A percentile compares a stretch with the other conserved stretches of the same genome.
phyloP scores from a whole-genome alignment of 192 early-diverging fungal genomes.

The Mortierella antarctica region DNA sequence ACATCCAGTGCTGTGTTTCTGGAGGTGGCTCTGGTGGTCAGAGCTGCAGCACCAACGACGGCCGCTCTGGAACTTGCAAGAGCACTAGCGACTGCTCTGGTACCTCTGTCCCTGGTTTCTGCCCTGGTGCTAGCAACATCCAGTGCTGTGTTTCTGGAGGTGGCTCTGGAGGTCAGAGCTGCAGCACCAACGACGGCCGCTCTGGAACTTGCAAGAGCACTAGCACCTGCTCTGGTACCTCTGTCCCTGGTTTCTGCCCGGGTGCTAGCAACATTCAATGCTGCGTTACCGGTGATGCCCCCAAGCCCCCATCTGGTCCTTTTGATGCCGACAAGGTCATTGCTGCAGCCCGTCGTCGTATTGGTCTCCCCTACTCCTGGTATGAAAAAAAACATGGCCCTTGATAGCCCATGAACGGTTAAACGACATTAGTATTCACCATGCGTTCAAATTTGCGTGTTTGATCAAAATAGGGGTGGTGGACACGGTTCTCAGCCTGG shows the following conservation, averaged over 20 bases:
- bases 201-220: not conserved
- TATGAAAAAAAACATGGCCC: not conserved
- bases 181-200: not conserved
- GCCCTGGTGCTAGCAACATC: no score
- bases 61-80: not conserved
- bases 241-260: not conserved
- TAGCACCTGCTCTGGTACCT: constrained; percentile 3
- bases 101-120: no score
- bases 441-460: no score
- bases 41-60: not conserved
- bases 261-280: not conserved
- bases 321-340: not conserved
- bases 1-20: not conserved
- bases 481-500: not conserved
- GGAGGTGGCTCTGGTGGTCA: not conserved
- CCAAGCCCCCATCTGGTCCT: not conserved
- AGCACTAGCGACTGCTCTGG: no score
- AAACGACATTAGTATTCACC: no score
- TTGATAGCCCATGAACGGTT: no score
- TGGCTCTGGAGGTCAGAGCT: no score
- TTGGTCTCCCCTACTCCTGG: constrained; percentile 8
- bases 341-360: not conserved
- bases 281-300: not conserved
- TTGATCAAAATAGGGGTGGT: not conserved
- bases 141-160: no score